phyloP scores from a whole-genome alignment of 352 stramenopile genomes.

The Sclerospora graminicola region DNA sequence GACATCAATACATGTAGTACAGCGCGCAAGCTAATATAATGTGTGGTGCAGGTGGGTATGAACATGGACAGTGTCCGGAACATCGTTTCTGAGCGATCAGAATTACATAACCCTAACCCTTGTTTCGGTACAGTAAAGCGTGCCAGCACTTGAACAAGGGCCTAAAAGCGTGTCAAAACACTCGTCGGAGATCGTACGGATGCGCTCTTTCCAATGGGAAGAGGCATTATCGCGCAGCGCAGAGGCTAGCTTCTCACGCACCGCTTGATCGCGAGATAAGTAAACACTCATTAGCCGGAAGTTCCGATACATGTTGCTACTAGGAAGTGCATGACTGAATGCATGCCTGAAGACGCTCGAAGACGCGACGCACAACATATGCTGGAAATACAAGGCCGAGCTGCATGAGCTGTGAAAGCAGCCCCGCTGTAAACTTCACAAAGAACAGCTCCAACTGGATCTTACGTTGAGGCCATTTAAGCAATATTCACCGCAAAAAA shows the following conservation, averaged over 20 bases:
- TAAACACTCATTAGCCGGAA: slow-evolving; percentile 63
- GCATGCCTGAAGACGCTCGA: slow-evolving; percentile 35
- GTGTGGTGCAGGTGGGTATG: too few species aligned
- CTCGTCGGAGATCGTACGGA: slow-evolving; percentile 70
- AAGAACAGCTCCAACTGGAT: slow-evolving; percentile 72
- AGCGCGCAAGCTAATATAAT: too few species aligned
- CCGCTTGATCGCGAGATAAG: slow-evolving; percentile 36
- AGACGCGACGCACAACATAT: slow-evolving; percentile 36
- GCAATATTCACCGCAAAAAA: slow-evolving; percentile 56
- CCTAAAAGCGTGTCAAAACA: slow-evolving; percentile 76
- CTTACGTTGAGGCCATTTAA: slow-evolving; percentile 63
- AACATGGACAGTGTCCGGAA: too few species aligned
- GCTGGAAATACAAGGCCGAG: slow-evolving; percentile 37
- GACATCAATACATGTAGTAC: too few species aligned
- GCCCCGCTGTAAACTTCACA: slow-evolving; percentile 45
- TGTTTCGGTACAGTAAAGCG: too few species aligned
- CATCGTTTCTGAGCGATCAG: too few species aligned
- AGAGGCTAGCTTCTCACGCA: slow-evolving; percentile 49
- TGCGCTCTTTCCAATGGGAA: slow-evolving; percentile 65
- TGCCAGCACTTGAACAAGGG: too few species aligned
- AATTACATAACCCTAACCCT: too few species aligned
- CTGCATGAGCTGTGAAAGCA: slow-evolving; percentile 54
- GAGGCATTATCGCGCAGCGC: slow-evolving; percentile 57
- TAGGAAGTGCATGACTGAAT: slow-evolving; percentile 67
- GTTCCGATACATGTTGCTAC: slow-evolving; percentile 51